Evolutionary conservation across 2,329 filamentous ascomycete species (phyloP).

Genomic region (Penicillium fuscoglaucum): DNA sequence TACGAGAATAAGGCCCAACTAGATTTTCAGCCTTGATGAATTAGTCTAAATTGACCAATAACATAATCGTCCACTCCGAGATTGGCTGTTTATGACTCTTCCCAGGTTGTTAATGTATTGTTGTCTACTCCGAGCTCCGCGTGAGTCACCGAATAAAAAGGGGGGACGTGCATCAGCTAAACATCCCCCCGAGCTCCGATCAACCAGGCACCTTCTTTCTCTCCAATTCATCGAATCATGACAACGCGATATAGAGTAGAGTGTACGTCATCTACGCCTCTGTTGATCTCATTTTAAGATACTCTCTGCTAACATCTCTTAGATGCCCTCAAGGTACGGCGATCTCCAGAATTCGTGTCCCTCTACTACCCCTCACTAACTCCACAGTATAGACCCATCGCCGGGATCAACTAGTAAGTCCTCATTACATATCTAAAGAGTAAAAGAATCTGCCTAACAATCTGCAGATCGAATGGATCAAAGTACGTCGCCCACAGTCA

Average conservation of each 20-base stretch:
- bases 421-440: no score
- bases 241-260: constrained; percentile 62
- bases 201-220: background rate
- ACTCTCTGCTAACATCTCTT: background rate
- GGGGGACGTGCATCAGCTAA: constrained; percentile 6
- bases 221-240: constrained; percentile 32
- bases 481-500: constrained; percentile 48
- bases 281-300: background rate
- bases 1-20: background rate
- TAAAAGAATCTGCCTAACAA: constrained; percentile 5
- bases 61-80: background rate
- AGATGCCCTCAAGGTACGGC: constrained; percentile 65
- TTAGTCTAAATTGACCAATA: background rate
- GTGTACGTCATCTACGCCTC: constrained; percentile 56
- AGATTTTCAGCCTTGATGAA: background rate
- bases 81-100: background rate
- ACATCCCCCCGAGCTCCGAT: background rate
- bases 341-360: background rate
- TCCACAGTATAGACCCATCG: constrained; percentile 70
- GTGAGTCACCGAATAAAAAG: constrained; percentile 1
- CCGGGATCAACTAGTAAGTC: constrained; percentile 76
- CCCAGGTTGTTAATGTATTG: no score
- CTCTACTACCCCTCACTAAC: constrained; percentile 12
- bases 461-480: constrained; percentile 81
- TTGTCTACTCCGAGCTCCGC: background rate